A percentile compares a stretch with the other conserved stretches of the same genome.
Evolutionary conservation across 495 filamentous ascomycete genomes (phyloP).

Genomic region (Stereocaulon alpinum): DNA sequence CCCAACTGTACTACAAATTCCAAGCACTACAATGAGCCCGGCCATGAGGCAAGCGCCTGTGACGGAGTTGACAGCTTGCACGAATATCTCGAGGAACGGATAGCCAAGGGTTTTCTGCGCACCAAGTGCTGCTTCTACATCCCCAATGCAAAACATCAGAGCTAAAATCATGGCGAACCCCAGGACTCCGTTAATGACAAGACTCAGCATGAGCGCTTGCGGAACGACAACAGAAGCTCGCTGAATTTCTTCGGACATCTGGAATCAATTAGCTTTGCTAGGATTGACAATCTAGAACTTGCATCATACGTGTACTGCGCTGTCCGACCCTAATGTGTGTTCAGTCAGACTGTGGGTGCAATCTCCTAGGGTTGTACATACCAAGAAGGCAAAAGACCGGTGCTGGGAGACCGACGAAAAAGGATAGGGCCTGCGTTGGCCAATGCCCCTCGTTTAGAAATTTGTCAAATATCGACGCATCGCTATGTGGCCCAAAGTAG

Average conservation of each 20-base stretch:
- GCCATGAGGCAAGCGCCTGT: constrained; percentile 27
- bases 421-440: constrained; percentile 32
- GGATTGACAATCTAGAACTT: background rate
- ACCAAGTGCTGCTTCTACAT: constrained; percentile 26
- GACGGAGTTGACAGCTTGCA: constrained; percentile 22
- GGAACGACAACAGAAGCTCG: constrained; percentile 35
- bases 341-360: background rate
- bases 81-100: constrained; percentile 36
- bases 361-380: background rate
- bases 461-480: constrained; percentile 32
- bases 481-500: constrained; percentile 34
- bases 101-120: constrained; percentile 22
- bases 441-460: constrained; percentile 39
- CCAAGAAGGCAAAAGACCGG: constrained; percentile 33
- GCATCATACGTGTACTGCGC: constrained; percentile 5
- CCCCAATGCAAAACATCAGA: constrained; percentile 25
- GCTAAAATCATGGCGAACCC: constrained; percentile 26
- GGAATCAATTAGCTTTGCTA: constrained; percentile 13
- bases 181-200: constrained; percentile 33
- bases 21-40: constrained; percentile 28
- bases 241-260: constrained; percentile 36
- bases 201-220: constrained; percentile 33
- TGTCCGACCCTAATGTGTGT: background rate
- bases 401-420: constrained; percentile 34
- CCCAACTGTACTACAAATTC: constrained; percentile 32